Conservation (phyloP, 192 early-diverging fungal genomes). For the Coemansia sp. region DNA sequence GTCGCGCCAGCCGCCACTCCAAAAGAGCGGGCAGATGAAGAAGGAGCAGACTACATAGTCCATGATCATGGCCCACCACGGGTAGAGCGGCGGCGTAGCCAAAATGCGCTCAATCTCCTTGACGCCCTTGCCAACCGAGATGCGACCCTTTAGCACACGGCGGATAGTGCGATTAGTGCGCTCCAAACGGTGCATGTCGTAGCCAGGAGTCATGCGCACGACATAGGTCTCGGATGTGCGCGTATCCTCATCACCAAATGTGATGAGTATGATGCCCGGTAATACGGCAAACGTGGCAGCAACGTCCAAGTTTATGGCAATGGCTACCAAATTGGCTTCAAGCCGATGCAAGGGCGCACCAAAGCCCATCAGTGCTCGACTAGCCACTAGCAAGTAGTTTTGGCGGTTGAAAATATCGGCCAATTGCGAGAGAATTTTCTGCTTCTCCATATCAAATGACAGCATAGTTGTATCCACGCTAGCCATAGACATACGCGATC, state of each 20-base stretch:
- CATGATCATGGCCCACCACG: constrained; percentile 59
- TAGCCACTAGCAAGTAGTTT: constrained; percentile 61
- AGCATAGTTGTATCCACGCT: constrained; percentile 35
- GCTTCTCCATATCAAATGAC: constrained; percentile 43
- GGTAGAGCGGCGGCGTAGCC: constrained; percentile 55
- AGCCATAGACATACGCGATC: constrained; percentile 35
- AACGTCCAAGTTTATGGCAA: constrained; percentile 62
- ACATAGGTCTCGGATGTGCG: constrained; percentile 75
- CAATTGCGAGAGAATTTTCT: constrained; percentile 55
- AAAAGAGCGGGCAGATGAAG: constrained; percentile 66
- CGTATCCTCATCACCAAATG: constrained; percentile 69
- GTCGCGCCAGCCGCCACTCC: constrained; percentile 67
- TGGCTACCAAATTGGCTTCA: constrained; percentile 61
- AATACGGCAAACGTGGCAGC: constrained; percentile 65
- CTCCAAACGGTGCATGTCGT: constrained; percentile 68
- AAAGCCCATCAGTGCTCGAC: constrained; percentile 66
- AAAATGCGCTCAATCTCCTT: constrained; percentile 62
- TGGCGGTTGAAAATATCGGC: constrained; percentile 70
- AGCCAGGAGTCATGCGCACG: constrained; percentile 57
- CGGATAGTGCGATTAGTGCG: constrained; percentile 65
- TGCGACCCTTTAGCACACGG: constrained; percentile 61
- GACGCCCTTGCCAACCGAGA: constrained; percentile 63
- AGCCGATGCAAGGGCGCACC: constrained; percentile 68
- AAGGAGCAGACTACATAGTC: constrained; percentile 59
- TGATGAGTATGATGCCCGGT: constrained; percentile 70